Evolutionary conservation across 2,329 filamentous ascomycete genomes (phyloP).

Genomic region (Fusarium guadeloupense): DNA sequence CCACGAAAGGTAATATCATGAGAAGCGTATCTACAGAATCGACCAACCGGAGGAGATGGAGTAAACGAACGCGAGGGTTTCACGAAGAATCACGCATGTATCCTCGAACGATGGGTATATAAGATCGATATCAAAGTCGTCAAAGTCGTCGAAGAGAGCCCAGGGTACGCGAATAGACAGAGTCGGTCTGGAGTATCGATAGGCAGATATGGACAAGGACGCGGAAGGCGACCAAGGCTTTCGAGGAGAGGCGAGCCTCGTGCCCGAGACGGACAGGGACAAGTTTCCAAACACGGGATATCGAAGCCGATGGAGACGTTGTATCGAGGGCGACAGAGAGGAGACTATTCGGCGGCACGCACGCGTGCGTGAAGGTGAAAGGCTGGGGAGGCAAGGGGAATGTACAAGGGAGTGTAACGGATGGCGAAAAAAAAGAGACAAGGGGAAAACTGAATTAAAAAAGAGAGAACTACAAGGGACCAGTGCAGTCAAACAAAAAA

Average conservation of each 20-base stretch:
- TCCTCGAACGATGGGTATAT: neutral
- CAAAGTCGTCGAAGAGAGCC: neutral
- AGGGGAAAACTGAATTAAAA: slow-evolving; percentile 5
- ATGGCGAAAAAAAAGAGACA: neutral
- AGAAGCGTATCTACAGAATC: neutral
- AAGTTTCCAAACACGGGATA: neutral
- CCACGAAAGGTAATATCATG: neutral
- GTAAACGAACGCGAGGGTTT: slow-evolving; percentile 11
- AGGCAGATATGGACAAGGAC: slow-evolving; percentile 7
- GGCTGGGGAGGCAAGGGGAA: slow-evolving; percentile 28
- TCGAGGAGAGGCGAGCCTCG: slow-evolving; percentile 20
- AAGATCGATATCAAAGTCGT: neutral
- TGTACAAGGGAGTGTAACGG: slow-evolving; percentile 29
- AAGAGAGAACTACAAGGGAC: neutral
- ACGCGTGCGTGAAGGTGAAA: slow-evolving; percentile 17
- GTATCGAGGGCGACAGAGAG: slow-evolving; percentile 14
- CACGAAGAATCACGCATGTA: slow-evolving; percentile 6
- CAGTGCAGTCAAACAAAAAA: neutral
- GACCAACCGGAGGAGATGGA: slow-evolving; percentile 1
- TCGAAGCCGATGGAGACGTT: slow-evolving; percentile 9
- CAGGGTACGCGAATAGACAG: neutral
- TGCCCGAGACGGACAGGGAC: slow-evolving; percentile 7
- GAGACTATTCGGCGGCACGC: slow-evolving; percentile 24
- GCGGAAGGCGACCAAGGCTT: slow-evolving; percentile 13
- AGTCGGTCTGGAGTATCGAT: neutral